phyloP scores from a whole-genome alignment of 129 eudicot genomes.

The Silybum marianum region DNA sequence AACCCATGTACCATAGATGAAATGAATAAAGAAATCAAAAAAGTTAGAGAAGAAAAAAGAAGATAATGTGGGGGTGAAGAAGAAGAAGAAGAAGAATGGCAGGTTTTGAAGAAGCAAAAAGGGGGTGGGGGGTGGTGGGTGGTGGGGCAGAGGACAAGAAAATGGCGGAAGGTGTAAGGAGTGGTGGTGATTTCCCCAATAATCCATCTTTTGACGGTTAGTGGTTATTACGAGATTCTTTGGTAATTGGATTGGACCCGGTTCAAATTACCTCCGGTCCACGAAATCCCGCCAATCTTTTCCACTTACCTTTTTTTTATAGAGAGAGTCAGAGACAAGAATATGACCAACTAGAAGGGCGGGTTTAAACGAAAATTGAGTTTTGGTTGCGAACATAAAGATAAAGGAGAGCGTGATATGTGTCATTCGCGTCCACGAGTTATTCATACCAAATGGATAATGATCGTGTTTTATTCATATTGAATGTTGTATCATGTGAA shows the following conservation, averaged over 20 bases:
- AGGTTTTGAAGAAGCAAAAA: neutral
- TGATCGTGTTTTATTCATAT: too few relatives aligned
- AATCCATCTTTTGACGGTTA: slow-evolving; percentile 27
- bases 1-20: slow-evolving; percentile 19
- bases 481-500: too few relatives aligned
- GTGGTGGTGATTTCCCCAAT: slow-evolving; percentile 30
- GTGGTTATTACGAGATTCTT: neutral
- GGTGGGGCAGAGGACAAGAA: slow-evolving; percentile 21
- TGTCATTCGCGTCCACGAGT: too few relatives aligned
- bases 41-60: too few relatives aligned
- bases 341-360: too few relatives aligned
- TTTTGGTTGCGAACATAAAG: too few relatives aligned
- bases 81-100: neutral
- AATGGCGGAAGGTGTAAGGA: slow-evolving; percentile 20
- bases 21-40: too few relatives aligned
- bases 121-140: neutral
- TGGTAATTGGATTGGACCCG: neutral
- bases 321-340: too few relatives aligned
- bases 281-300: neutral
- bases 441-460: too few relatives aligned
- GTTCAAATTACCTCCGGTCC: neutral
- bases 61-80: neutral
- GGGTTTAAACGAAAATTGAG: too few relatives aligned
- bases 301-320: neutral
- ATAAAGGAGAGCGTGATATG: too few relatives aligned